A percentile compares a stretch with the other conserved stretches of the same genome.
Conservation (phyloP, 768 basidiomycete species). For the Pholiota conissans region DNA sequence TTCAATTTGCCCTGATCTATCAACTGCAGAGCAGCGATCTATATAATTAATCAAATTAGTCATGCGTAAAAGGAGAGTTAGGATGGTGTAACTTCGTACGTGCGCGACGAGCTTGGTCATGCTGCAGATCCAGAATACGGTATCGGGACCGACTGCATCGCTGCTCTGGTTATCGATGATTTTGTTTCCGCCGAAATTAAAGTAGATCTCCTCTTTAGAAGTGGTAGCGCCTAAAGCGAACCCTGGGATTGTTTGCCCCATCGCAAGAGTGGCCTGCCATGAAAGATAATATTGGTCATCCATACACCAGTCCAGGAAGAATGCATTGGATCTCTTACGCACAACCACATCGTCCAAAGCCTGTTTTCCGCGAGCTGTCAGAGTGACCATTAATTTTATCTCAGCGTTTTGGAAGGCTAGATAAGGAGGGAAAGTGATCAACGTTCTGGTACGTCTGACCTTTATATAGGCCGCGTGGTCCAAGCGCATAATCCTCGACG, state of each 20-base stretch:
- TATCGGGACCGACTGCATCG: background rate
- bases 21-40: constrained; percentile 8
- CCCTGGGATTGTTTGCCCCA: background rate
- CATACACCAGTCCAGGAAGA: no score
- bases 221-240: background rate
- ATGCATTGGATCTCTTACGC: background rate
- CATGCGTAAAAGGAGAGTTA: no score
- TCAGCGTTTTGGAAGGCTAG: no score
- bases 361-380: background rate
- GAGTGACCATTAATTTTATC: no score
- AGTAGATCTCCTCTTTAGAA: background rate
- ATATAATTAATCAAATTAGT: background rate
- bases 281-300: background rate
- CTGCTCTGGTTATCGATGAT: background rate
- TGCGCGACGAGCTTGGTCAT: constrained; percentile 6
- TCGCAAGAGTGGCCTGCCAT: background rate
- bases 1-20: constrained; percentile 5
- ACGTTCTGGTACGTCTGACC: no score
- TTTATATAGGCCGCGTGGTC: no score
- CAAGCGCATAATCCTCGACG: no score
- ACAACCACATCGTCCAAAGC: background rate
- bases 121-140: constrained; percentile 8
- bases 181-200: background rate
- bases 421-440: no score
- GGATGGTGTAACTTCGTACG: no score